Evolutionary conservation across 768 basidiomycete species (phyloP), one percentile per base, ranked within the genome.

Genomic region (Calvatia gigantea): DNA sequence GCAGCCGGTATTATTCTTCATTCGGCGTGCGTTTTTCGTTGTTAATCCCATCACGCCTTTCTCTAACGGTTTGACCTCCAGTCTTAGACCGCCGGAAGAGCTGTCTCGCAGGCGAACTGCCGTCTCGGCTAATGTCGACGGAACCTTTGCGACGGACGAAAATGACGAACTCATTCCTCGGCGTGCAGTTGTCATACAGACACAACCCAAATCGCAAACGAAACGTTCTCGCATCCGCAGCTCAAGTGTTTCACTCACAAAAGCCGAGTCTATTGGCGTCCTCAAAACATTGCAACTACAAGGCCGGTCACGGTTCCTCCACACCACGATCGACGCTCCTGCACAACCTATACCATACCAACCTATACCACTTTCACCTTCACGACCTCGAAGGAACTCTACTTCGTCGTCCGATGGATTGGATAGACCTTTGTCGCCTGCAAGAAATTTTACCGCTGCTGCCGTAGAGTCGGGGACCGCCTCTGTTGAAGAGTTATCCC

Each of bases 21-120:
- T 89, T 85, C 66, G 81, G 79, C 25, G 89, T 91, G 55, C 8
- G 61, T 57, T 41, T 33, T 21, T 42, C 32, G 29, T 29, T 11
- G 12, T 27, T 44, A 12, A 49, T 55, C 21, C 41, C 9, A 23
- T 23, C 23, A 42, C 5, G 25, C 21, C 9, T 41, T 41, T 41
- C 15, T 21, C 41, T 4, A 23, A 37, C 8, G 19, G 9, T 42
- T 60, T 46, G 39, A 11, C 41, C 32, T 46, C 27, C 21, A 28
- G 21, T 27, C 27, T 28, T n/a, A 90, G 89, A 82, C 81, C 31
- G 79, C 85, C 1, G 86, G 84, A 8, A 82, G 91, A 45, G 78
- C 87, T 47, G 78, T 89, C 17, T 86, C 87, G 1, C 89, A 91
- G 49, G 88, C 85, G 9, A 87, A 86, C 60, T n/a, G 73, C 82